Percentiles rank a stretch among this genome's conserved stretches.
These are phyloP conservation scores for Solanum chilense DNA, from an alignment of 257 asterid genomes.

Conservation along the genomic window DNA sequence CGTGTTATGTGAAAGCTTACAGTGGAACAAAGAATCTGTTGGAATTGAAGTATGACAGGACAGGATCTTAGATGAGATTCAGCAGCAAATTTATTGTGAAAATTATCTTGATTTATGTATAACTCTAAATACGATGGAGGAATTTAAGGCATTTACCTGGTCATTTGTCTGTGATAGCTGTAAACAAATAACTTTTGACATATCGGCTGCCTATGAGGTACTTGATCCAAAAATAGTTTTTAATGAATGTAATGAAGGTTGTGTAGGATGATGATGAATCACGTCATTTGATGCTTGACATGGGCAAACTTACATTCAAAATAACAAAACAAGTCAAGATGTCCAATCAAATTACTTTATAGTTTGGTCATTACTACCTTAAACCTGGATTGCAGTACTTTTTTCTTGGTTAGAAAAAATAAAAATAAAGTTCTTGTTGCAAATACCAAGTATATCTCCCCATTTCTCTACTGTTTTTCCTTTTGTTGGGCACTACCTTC, in stretches of 20 bases:
- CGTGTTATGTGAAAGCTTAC: neutral
- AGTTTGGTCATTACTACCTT: neutral
- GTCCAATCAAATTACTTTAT: neutral
- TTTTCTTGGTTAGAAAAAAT: neutral
- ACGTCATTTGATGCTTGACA: neutral
- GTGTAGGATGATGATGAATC: neutral
- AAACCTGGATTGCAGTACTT: neutral
- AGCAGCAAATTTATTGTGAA: neutral
- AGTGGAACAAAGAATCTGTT: neutral
- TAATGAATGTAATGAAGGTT: neutral
- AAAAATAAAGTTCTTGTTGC: neutral
- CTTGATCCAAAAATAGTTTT: neutral
- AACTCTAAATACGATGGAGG: neutral
- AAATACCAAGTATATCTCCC: neutral
- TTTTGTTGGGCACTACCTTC: neutral
- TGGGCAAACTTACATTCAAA: neutral
- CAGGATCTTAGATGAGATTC: neutral
- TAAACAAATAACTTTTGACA: neutral
- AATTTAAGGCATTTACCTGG: neutral
- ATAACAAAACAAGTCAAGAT: neutral
- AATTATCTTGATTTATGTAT: neutral
- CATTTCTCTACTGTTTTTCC: neutral
- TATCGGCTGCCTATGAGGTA: neutral
- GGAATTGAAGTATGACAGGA: neutral
- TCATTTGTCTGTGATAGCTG: neutral